phyloP scores from a whole-genome alignment of 768 basidiomycete genomes.

The Cyathus striatus region DNA sequence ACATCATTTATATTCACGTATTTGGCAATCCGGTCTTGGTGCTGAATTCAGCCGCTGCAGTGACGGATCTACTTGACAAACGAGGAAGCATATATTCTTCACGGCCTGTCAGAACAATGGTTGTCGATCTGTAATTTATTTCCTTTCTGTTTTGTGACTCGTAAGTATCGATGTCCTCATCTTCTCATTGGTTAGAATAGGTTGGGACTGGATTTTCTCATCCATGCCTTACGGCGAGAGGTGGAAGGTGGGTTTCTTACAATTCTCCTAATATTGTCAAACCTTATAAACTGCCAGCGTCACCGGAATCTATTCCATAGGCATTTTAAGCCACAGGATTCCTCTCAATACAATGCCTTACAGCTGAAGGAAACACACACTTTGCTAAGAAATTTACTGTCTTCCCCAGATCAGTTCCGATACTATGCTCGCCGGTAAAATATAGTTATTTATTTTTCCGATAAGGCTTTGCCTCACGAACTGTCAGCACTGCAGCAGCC shows the following conservation, averaged over 20 bases:
- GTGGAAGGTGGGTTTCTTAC: conserved; percentile 12
- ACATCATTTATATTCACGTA: conserved; percentile 37
- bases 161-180: background rate
- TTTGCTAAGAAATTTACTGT: conserved; percentile 29
- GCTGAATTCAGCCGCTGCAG: conserved; percentile 35
- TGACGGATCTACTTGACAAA: conserved; percentile 40
- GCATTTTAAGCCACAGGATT: conserved; percentile 23
- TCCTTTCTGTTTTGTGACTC: too few relatives aligned
- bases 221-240: conserved; percentile 17
- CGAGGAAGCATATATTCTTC: conserved; percentile 40
- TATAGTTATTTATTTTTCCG: background rate
- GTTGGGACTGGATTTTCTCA: conserved; percentile 43
- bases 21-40: conserved; percentile 43
- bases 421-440: conserved; percentile 29
- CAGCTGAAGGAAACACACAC: conserved; percentile 30
- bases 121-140: conserved; percentile 33
- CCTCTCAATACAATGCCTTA: conserved; percentile 18
- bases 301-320: conserved; percentile 34
- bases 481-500: conserved; percentile 25
- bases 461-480: too few relatives aligned
- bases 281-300: conserved; percentile 20
- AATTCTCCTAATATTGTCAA: conserved; percentile 1
- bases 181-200: conserved; percentile 26
- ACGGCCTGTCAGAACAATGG: conserved; percentile 34
- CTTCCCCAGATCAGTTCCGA: conserved; percentile 29